Evolutionary conservation across 352 stramenopile species (phyloP).

Genomic region (Pythium sp.): DNA sequence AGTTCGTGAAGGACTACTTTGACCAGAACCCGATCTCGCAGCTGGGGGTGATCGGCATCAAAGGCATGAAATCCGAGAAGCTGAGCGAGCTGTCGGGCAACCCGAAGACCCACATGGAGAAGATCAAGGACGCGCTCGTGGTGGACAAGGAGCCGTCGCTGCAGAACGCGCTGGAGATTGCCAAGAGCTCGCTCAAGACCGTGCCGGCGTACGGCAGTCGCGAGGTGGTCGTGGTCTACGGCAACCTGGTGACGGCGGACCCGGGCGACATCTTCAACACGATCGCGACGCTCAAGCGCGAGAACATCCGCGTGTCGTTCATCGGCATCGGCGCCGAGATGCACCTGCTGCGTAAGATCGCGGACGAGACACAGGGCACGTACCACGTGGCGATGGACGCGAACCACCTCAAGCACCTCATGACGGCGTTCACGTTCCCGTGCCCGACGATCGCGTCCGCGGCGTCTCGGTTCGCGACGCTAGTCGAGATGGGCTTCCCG

Average conservation of each 20-base stretch:
- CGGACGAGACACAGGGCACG: constrained; percentile 90
- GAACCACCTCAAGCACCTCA: constrained; percentile 89
- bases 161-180: constrained; percentile 90
- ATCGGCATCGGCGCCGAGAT: constrained; percentile 95
- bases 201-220: constrained; percentile 83
- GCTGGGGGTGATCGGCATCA: constrained; percentile 88
- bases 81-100: constrained; percentile 90
- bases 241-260: constrained; percentile 95
- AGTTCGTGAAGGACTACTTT: constrained; percentile 91
- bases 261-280: constrained; percentile 95
- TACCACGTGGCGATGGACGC: constrained; percentile 94
- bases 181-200: constrained; percentile 89
- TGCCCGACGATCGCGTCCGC: constrained; percentile 83
- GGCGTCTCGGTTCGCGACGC: constrained; percentile 59
- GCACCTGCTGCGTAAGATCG: constrained; percentile 79
- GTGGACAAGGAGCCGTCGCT: constrained; percentile 88
- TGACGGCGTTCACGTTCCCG: constrained; percentile 93
- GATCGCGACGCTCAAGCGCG: constrained; percentile 87
- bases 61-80: constrained; percentile 89
- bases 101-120: constrained; percentile 82
- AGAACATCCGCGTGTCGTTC: constrained; percentile 92
- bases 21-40: constrained; percentile 94
- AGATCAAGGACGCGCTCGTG: constrained; percentile 56
- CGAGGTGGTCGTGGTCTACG: constrained; percentile 94
- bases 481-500: constrained; percentile 86